Evolutionary conservation across 2,329 filamentous ascomycete species (phyloP).

Genomic region (Claviceps sorghi): DNA sequence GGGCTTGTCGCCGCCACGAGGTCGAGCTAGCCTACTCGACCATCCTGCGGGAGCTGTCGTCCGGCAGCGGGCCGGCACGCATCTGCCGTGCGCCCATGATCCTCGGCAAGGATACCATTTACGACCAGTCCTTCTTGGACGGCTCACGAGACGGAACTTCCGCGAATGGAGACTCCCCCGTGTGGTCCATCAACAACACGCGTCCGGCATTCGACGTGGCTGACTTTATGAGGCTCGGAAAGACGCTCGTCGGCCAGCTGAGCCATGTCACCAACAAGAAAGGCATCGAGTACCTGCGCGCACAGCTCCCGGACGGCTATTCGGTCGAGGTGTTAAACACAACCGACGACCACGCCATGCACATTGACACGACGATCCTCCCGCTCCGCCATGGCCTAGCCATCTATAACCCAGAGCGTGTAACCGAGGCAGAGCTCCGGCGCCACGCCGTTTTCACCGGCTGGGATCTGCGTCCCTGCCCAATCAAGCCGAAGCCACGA

Average conservation of each 20-base stretch:
- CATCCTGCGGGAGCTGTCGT: conserved; percentile 4
- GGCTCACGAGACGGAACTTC: background rate
- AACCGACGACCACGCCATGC: conserved; percentile 16
- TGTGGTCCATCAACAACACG: conserved; percentile 19
- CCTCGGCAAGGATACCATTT: conserved; percentile 10
- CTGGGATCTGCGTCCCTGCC: conserved; percentile 16
- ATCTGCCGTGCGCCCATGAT: conserved; percentile 7
- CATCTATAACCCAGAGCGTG: conserved; percentile 14
- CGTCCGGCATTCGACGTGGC: conserved; percentile 20
- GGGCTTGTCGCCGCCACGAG: conserved; percentile 14
- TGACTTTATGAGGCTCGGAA: conserved; percentile 21
- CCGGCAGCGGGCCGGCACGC: background rate
- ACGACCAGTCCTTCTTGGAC: conserved; percentile 5
- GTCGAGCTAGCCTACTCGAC: conserved; percentile 10
- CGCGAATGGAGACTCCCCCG: background rate
- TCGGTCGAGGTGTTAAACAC: conserved; percentile 14
- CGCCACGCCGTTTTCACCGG: conserved; percentile 12
- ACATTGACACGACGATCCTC: conserved; percentile 18
- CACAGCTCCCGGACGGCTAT: conserved; percentile 14
- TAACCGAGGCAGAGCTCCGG: conserved; percentile 11
- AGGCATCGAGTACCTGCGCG: conserved; percentile 17
- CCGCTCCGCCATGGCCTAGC: conserved; percentile 15
- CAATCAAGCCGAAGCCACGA: conserved; percentile 8
- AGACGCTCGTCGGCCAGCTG: conserved; percentile 16
- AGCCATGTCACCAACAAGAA: conserved; percentile 19